Conservation (phyloP, 495 filamentous ascomycete species). For the Xylona heveae region DNA sequence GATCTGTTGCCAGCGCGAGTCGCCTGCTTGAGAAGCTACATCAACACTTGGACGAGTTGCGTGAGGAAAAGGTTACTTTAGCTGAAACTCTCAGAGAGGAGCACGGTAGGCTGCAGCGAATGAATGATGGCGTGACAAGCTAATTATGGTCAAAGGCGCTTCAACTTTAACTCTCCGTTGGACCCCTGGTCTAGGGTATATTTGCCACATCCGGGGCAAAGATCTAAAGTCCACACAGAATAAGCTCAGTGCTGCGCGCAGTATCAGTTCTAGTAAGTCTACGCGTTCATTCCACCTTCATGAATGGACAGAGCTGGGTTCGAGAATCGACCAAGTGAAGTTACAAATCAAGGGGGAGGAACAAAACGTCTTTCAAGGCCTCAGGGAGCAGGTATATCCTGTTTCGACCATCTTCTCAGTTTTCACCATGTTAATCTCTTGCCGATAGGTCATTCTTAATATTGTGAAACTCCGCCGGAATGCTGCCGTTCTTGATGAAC, state of each 20-base stretch:
- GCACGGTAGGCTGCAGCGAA: conserved; percentile 15
- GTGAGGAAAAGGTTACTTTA: conserved; percentile 33
- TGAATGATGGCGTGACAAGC: conserved; percentile 9
- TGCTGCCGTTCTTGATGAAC: conserved; percentile 70
- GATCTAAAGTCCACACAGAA: conserved; percentile 29
- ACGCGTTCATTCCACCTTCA: conserved; percentile 70
- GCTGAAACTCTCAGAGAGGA: conserved; percentile 33
- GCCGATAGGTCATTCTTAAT: conserved; percentile 39
- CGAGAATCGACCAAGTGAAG: conserved; percentile 46
- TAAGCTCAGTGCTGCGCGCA: conserved; percentile 27
- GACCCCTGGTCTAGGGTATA: conserved; percentile 66
- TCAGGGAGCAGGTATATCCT: conserved; percentile 34
- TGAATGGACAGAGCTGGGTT: conserved; percentile 65
- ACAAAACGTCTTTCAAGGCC: conserved; percentile 40
- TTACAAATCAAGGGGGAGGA: conserved; percentile 64
- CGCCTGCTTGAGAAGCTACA: conserved; percentile 42
- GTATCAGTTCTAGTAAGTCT: conserved; percentile 55
- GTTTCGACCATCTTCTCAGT: too few species aligned
- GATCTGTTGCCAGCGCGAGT: conserved; percentile 31
- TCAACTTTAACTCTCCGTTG: conserved; percentile 54
- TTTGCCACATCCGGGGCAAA: conserved; percentile 78
- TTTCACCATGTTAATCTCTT: background rate
- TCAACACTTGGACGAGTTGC: conserved; percentile 31
- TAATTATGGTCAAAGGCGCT: conserved; percentile 14
- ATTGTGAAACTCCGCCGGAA: conserved; percentile 72